Base-by-base conservation (phyloP, 495 filamentous ascomycete genomes). In the Daldinia concentrica region DNA sequence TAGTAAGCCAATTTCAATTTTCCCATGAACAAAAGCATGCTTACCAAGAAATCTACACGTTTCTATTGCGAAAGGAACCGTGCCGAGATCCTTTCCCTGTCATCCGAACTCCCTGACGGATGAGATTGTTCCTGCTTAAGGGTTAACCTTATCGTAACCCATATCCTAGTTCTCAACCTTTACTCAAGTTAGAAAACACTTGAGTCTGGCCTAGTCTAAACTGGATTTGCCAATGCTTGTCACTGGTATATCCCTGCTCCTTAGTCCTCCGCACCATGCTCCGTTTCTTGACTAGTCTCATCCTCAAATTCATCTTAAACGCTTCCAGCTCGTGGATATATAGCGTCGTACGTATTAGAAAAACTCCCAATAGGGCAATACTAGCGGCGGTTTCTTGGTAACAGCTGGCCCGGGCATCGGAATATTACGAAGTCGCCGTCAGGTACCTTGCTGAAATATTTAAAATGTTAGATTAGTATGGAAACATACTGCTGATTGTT, bases 81-180 rank as follows among this genome's bases (percentile, higher is more conserved):
- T 70, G 43, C 32, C 34, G 58, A 62, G 48, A 66, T 71, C 61
- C 61, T 59, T 55, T 3, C 22, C 41, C 43, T 52, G 48, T 37
- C 65, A 73, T 68, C 64, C 64, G 65, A 68, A 73, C 65, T 65
- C 58, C 56, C 50, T 26, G 32, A 55, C 56, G 55, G 48, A 41
- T 68, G 50, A 68, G 61, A 64, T 68, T 68, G 70, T 73, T 64
- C 65, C 70, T 73, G 64, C 54, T 63, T 67, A 72, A 60, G 56
- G 60, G 41, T 45, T 29, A 68, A 68, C 69, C 61, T 68, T 68
- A 72, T 64, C 51, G 45, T 52, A 59, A 59, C 57, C 51, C 54
- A 41, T 22, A 43, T 17, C 43, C 52, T 30, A 59, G 30, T 41
- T 61, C 61, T 64, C 24, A 56, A 55, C 56, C 45, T n/a, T 57